phyloP scores from a whole-genome alignment of 805 yeast genomes.

The Ogataea allantospora region DNA sequence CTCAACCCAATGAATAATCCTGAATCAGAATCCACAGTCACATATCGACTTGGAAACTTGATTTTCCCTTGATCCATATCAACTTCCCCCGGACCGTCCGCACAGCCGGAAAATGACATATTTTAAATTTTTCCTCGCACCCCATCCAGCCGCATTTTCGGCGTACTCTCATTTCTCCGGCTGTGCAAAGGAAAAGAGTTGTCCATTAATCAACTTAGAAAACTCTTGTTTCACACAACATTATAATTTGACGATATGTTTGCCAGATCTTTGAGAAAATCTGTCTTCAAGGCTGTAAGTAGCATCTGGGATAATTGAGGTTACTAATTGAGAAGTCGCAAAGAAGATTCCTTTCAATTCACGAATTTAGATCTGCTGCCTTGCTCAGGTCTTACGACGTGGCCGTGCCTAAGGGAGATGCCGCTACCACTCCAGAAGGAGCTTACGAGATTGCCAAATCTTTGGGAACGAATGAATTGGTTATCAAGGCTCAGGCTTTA shows the following conservation, averaged over 20 bases:
- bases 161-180: slow-evolving; percentile 7
- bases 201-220: slow-evolving; percentile 4
- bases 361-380: slow-evolving; percentile 94
- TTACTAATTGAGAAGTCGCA: slow-evolving; percentile 21
- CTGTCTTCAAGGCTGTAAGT: slow-evolving; percentile 23
- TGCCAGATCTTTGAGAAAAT: slow-evolving; percentile 23
- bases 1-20: slow-evolving; percentile 3
- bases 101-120: slow-evolving; percentile 8
- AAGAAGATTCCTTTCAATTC: slow-evolving; percentile 79
- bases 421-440: slow-evolving; percentile 86
- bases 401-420: slow-evolving; percentile 87
- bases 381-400: slow-evolving; percentile 78
- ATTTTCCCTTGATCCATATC: neutral
- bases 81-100: slow-evolving; percentile 7
- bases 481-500: slow-evolving; percentile 96
- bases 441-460: slow-evolving; percentile 80
- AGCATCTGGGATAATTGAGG: neutral
- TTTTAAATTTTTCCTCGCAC: slow-evolving; percentile 3
- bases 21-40: slow-evolving; percentile 1
- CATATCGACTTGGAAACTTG: slow-evolving; percentile 2
- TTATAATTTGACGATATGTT: slow-evolving; percentile 19
- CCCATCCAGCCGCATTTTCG: slow-evolving; percentile 10
- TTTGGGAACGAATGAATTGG: slow-evolving; percentile 77
- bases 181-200: slow-evolving; percentile 15
- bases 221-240: slow-evolving; percentile 9